Base-by-base conservation (phyloP, 495 filamentous ascomycete species). In the Aspergillus conjunctus region DNA sequence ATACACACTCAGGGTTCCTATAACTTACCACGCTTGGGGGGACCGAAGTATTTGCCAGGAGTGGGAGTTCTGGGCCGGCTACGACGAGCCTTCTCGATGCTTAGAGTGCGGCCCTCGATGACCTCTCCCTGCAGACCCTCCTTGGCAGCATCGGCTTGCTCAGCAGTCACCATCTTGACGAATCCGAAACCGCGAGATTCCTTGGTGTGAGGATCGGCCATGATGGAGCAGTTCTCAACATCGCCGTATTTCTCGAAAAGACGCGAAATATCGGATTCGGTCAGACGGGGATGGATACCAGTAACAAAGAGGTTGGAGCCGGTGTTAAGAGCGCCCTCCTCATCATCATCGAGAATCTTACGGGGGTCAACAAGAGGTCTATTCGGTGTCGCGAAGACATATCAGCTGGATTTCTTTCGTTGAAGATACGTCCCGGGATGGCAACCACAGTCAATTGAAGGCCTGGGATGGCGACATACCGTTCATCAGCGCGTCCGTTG, bases 221-320 rank as follows among this genome's bases (percentile, higher is more conserved):
- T 98, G 82, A 99, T 99, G 66, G 97, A 94, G 80, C 93, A 97
- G 79, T 95, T 97, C 78, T 97, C 93, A 34, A 99, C 94, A 73
- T 93, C 90, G 66, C 94, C 94, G 66, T 97, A 98, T 78, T 98
- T 99, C 78, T 96, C 92, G 68, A 98, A 99, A 44, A 99, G 88
- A 75, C 91, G 91, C 44, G 91, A 88, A 55, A 98, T 91, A 64
- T 97, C 94, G 12, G 86, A 81, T 76, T 98, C 94, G 48, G 88
- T 88, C 62, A 98, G 86, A 75, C 91, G 91, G 43, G 94, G 94
- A 73, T 97, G 91, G 67, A 98, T 98, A 66, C 94, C 94, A 67
- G 95, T 98, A 58, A 98, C 94, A 73, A 98, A 98, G 58, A 98
- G 90, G 81, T 98, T 98, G 62, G 95, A 97, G 67, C 94, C 94